Evolutionary conservation across 495 filamentous ascomycete genomes (phyloP).

Genomic region (Aspergillus bertholletiae): DNA sequence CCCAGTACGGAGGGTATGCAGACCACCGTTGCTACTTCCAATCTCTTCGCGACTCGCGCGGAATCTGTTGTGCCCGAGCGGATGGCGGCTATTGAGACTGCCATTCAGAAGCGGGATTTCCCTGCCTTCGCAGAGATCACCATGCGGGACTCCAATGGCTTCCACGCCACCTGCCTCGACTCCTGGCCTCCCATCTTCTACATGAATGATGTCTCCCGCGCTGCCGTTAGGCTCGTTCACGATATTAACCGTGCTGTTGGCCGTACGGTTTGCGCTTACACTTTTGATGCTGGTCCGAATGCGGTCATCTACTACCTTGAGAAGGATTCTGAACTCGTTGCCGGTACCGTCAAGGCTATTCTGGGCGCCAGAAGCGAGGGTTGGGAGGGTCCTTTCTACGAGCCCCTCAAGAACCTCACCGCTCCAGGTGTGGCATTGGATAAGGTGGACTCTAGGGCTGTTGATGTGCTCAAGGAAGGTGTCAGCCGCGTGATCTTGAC

Average conservation of each 20-base stretch:
- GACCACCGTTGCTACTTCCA: conserved; percentile 82
- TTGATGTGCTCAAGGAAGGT: conserved; percentile 65
- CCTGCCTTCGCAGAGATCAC: conserved; percentile 82
- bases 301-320: conserved; percentile 92
- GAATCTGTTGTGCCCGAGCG: conserved; percentile 71
- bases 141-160: conserved; percentile 93
- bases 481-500: conserved; percentile 88
- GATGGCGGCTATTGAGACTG: conserved; percentile 83
- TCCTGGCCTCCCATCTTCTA: conserved; percentile 98
- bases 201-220: conserved; percentile 86
- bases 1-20: conserved; percentile 93
- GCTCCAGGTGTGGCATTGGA: conserved; percentile 44
- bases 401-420: conserved; percentile 43
- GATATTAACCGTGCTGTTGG: conserved; percentile 74
- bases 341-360: conserved; percentile 62
- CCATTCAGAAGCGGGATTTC: conserved; percentile 76
- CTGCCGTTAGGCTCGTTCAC: conserved; percentile 84
- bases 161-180: conserved; percentile 93
- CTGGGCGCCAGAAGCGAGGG: conserved; percentile 50
- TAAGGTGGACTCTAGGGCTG: conserved; percentile 51
- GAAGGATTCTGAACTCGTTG: conserved; percentile 65
- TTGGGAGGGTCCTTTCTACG: conserved; percentile 56
- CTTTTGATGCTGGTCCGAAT: conserved; percentile 97
- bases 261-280: conserved; percentile 82
- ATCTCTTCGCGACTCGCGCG: conserved; percentile 73